Evolutionary conservation across 108 stramenopile genomes (phyloP), one percentile per base, ranked within the genome.

Genomic region (Skeletonema grethae): DNA sequence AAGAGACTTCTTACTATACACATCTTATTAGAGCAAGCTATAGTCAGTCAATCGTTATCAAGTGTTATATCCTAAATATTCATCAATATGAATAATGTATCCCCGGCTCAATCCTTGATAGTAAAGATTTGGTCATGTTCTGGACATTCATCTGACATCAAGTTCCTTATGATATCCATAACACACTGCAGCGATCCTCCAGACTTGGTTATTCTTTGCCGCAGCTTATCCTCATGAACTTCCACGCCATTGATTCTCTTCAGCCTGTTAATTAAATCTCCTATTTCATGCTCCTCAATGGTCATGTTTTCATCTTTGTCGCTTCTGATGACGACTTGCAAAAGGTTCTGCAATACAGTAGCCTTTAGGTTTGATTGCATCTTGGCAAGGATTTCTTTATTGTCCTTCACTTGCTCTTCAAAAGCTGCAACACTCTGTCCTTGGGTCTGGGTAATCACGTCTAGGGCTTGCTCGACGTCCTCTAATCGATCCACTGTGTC

Each of bases 381-480:
- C 65, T 72, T 72, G 58, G 43, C 45, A 25, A 85, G 59, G 25
- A 85, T 82, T 41, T 82, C 73, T 24, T 73, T 77, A 77, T 82
- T 81, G 30, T 85, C 79, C 12, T 69, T 39, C 18, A 85, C 85
- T 74, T 90, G 86, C 31, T 89, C 67, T 15, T 76, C 80, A 48
- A 90, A 86, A 5, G 80, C 84, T 12, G 64, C 63, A 0, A 93
- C 84, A 22, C 83, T 84, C 70, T 85, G 76, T 8, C 84, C 85
- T 57, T 93, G 85, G 5, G 87, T 88, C 31, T 82, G 77, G 10
- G 86, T 78, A 45, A 93, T 89, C 2, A 84, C 79, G 48, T 87
- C 80, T 55, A 93, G 73, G 11, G 89, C 88, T 25, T 87, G 75
- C 25, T 89, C 84, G 0, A 86, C 79, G 57, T 89, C 89, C 79